Evolutionary conservation across 1,284 basidiomycete species (phyloP).

Genomic region (Veloporphyrellus conicus): DNA sequence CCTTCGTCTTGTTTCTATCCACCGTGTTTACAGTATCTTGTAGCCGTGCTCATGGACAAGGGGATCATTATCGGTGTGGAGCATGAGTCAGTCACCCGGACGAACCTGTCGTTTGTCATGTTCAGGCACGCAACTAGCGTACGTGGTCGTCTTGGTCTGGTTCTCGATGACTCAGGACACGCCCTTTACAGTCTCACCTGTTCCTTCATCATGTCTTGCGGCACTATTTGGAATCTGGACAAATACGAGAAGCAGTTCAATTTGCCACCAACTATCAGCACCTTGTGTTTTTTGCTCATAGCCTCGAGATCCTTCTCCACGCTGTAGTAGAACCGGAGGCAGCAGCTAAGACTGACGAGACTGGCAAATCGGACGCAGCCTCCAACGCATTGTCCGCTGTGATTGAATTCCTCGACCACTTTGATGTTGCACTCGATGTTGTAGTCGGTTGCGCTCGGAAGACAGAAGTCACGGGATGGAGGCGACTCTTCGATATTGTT

Average conservation of each 20-base stretch:
- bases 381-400: constrained; percentile 56
- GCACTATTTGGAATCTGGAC: constrained; percentile 72
- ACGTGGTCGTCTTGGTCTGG: constrained; percentile 26
- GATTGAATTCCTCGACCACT: constrained; percentile 92
- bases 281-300: constrained; percentile 91
- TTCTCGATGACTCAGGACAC: constrained; percentile 1
- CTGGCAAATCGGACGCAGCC: constrained; percentile 22
- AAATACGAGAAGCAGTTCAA: constrained; percentile 74
- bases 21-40: constrained; percentile 2
- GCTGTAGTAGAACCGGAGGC: constrained; percentile 91
- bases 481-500: constrained; percentile 81
- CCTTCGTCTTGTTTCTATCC: constrained; percentile 2
- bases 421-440: constrained; percentile 85
- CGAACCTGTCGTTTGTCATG: constrained; percentile 84
- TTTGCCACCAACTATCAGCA: constrained; percentile 86
- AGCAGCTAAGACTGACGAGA: constrained; percentile 32
- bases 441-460: constrained; percentile 96
- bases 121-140: constrained; percentile 91
- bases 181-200: constrained; percentile 71
- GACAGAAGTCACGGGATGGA: constrained; percentile 93
- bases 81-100: constrained; percentile 74
- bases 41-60: constrained; percentile 96
- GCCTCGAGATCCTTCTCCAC: constrained; percentile 91
- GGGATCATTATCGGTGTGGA: constrained; percentile 97
- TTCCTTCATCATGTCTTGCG: constrained; percentile 92